Evolutionary conservation across 2,329 filamentous ascomycete species (phyloP).

Genomic region (Fusarium sp.): DNA sequence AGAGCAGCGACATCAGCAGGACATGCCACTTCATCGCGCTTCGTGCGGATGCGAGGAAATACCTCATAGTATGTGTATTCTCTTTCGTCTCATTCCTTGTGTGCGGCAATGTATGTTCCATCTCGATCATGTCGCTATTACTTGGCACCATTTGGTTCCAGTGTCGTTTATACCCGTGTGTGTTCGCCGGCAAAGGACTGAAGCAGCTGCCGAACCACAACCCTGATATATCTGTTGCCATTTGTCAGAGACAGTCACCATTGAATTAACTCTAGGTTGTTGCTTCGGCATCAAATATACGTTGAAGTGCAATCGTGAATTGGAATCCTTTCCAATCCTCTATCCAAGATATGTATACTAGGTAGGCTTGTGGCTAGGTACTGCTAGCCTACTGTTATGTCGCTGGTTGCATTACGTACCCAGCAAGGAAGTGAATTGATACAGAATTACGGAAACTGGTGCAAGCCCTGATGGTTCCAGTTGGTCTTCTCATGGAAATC

Average conservation of each 20-base stretch:
- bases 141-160: not conserved
- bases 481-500: not conserved
- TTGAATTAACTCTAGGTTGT: not conserved
- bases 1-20: slow-evolving; percentile 32
- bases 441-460: not conserved
- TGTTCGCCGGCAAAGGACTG: not conserved
- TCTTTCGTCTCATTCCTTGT: slow-evolving; percentile 9
- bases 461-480: not conserved
- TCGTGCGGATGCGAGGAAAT: slow-evolving; percentile 41
- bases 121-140: slow-evolving; percentile 10
- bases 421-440: not conserved
- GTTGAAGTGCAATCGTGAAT: too few relatives aligned
- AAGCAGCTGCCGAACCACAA: not conserved
- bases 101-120: slow-evolving; percentile 12
- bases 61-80: slow-evolving; percentile 38
- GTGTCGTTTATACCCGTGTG: not conserved
- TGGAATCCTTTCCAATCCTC: not conserved
- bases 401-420: not conserved
- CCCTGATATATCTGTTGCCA: not conserved
- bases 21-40: slow-evolving; percentile 41
- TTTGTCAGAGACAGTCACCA: not conserved
- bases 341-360: not conserved
- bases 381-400: not conserved
- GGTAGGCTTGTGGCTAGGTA: not conserved
- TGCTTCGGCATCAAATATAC: not conserved